Base-by-base conservation (phyloP, 257 asterid species). In the Scutellaria baicalensis region DNA sequence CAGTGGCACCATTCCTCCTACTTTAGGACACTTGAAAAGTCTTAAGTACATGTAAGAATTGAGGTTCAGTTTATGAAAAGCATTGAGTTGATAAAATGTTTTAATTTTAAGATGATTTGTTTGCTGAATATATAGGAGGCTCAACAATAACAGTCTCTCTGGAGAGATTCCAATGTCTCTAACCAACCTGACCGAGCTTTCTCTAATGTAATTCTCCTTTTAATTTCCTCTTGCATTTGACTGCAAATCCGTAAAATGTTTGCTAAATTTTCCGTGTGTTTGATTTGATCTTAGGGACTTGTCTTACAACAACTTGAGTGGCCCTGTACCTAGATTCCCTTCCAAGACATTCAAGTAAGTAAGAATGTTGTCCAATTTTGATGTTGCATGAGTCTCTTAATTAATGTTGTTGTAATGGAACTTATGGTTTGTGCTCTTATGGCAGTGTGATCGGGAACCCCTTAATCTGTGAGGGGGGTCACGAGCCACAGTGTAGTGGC, bases 281-380 rank as follows among this genome's bases (percentile, higher is more conserved):
- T 67, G 13, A 48, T 74, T 75, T 67, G 13, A 48, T 74, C 59
- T 64, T 80, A 94, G 99, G 86, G 99, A 94, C 78, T 82, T 94
- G 77, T 94, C 99, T 67, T 91, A 84, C 84, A 94, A 94, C 83
- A 91, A 91, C 82, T 88, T 94, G 89, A 86, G 87, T 43, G 98
- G 99, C 43, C 92, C 97, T 27, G 83, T 91, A 8, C 97, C 97
- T 62, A 75, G 71, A 49, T 80, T 89, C 66, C 95, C 95, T 82
- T 77, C 85, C 60, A 94, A 94, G 85, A 85, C 84, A 35, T 83
- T 91, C 88, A 88, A 89, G 99, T 91, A 83, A 86, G 86, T 91
- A 83, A 86, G 86, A 76, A 16, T 9, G 18, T 31, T 57, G 16
- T 55, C 40, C 63, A 36, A 6, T 55, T 61, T 70, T 39, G 62